Conservation (phyloP, 345 rosid genomes). For the Populus ilicifolia region DNA sequence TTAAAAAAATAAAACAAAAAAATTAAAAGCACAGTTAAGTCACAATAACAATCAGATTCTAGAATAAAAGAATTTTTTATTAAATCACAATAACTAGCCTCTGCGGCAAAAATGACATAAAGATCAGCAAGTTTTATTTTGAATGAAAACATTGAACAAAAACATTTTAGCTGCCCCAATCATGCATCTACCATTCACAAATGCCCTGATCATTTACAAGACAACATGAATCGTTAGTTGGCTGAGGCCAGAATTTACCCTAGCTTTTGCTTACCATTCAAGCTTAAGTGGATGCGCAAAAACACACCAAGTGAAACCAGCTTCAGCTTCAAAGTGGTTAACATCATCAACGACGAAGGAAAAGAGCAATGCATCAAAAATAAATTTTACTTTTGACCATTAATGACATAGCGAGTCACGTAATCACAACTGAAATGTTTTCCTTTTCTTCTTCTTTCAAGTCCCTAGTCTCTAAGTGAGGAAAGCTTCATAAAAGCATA, state of each 20-base stretch:
- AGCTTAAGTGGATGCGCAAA: neutral
- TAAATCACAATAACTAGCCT: too few relatives aligned
- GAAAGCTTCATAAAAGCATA: constrained; percentile 4
- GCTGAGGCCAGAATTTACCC: neutral
- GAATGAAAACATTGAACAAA: too few relatives aligned
- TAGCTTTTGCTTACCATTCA: neutral
- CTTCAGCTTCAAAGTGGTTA: neutral
- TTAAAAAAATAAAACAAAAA: too few relatives aligned
- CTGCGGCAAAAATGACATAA: too few relatives aligned
- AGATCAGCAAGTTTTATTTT: too few relatives aligned
- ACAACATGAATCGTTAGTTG: too few relatives aligned
- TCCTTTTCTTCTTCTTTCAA: neutral
- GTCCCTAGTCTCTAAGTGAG: constrained; percentile 3
- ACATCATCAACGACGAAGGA: neutral
- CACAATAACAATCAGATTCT: too few relatives aligned
- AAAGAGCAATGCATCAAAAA: neutral
- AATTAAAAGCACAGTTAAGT: too few relatives aligned
- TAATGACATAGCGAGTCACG: neutral
- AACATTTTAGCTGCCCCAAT: too few relatives aligned
- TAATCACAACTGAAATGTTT: neutral
- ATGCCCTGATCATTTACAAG: too few relatives aligned
- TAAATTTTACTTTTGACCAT: constrained; percentile 5
- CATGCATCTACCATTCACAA: too few relatives aligned
- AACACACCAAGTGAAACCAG: neutral
- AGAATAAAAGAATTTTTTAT: too few relatives aligned